A percentile compares a stretch with the other conserved stretches of the same genome.
These are phyloP conservation scores for Umbelopsis sp. DNA, from an alignment of 192 early-diverging fungal species.

Conservation along the genomic window DNA sequence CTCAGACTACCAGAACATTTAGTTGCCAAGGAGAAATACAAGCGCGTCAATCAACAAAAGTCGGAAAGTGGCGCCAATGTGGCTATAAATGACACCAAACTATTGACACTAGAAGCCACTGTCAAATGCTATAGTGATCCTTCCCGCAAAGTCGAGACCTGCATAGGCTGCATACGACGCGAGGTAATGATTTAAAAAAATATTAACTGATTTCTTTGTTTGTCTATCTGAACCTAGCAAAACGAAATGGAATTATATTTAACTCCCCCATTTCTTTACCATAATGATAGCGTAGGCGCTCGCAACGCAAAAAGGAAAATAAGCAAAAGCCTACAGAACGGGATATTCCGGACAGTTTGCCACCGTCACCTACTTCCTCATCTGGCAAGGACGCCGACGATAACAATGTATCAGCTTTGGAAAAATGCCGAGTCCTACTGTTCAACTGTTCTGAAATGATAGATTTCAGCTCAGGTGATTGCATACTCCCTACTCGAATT, in stretches of 20 bases:
- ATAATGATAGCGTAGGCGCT: slow-evolving; percentile 57
- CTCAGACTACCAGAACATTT: slow-evolving; percentile 76
- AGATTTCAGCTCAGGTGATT: slow-evolving; percentile 88
- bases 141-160: slow-evolving; percentile 75
- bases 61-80: slow-evolving; percentile 38
- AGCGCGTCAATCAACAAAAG: slow-evolving; percentile 34
- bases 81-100: slow-evolving; percentile 47
- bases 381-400: slow-evolving; percentile 48
- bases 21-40: slow-evolving; percentile 77
- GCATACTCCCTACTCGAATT: slow-evolving; percentile 87
- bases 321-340: slow-evolving; percentile 40
- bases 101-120: slow-evolving; percentile 77
- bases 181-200: slow-evolving; percentile 54
- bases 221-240: background rate
- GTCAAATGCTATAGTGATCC: slow-evolving; percentile 87
- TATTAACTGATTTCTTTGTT: background rate
- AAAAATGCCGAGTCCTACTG: slow-evolving; percentile 78
- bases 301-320: slow-evolving; percentile 63
- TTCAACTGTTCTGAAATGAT: slow-evolving; percentile 88
- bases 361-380: slow-evolving; percentile 15
- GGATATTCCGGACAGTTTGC: slow-evolving; percentile 16
- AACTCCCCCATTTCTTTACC: background rate
- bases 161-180: slow-evolving; percentile 81
- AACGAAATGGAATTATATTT: background rate
- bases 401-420: slow-evolving; percentile 60